These are phyloP conservation scores for Trichoderma guizhouense DNA, from an alignment of 2,329 filamentous ascomycete species.

Conservation along the genomic window DNA sequence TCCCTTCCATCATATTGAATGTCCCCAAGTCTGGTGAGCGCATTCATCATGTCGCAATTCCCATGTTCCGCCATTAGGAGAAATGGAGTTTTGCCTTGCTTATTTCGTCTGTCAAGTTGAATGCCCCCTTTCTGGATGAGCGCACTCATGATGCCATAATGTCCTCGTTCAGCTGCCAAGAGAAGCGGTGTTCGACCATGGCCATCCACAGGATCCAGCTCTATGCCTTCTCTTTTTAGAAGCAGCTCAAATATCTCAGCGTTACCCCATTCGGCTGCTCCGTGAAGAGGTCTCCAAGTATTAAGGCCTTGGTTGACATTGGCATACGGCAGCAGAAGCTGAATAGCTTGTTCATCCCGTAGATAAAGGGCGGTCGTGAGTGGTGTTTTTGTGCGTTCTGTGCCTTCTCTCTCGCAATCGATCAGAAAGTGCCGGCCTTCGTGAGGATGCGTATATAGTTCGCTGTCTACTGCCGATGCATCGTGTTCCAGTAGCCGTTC, in stretches of 20 bases:
- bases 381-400: neutral
- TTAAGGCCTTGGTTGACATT: neutral
- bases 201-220: neutral
- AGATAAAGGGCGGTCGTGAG: neutral
- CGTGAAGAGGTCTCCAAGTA: neutral
- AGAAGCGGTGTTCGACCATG: neutral
- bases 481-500: neutral
- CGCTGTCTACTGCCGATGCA: neutral
- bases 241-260: neutral
- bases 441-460: neutral
- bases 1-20: neutral
- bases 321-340: neutral
- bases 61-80: too few species aligned
- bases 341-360: neutral
- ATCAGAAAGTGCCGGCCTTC: neutral
- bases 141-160: neutral
- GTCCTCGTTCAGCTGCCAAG: neutral
- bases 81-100: too few species aligned
- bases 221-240: neutral
- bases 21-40: too few species aligned
- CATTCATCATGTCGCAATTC: too few species aligned
- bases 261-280: neutral
- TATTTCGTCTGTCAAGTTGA: too few species aligned
- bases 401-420: rapidly evolving
- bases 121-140: neutral